phyloP scores from a whole-genome alignment of 352 stramenopile genomes.

The Globisporangium perplexum region DNA sequence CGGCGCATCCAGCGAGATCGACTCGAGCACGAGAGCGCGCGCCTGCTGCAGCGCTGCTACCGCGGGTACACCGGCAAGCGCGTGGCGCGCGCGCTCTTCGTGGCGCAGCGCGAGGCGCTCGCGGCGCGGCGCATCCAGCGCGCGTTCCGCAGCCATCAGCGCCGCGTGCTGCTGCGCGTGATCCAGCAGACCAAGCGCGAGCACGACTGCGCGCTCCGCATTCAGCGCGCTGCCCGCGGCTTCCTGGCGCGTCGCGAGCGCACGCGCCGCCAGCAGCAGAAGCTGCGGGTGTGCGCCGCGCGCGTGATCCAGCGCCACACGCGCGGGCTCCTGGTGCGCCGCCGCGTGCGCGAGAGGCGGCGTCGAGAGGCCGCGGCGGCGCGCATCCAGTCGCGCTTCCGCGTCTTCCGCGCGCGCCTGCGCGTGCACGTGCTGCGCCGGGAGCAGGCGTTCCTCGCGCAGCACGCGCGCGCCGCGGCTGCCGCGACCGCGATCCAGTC shows the following conservation, averaged over 20 bases:
- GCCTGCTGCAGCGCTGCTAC: constrained; percentile 66
- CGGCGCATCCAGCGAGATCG: constrained; percentile 22
- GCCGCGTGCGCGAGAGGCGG: constrained; percentile 18
- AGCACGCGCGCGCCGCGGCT: constrained; percentile 16
- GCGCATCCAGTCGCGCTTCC: constrained; percentile 50
- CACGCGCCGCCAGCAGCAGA: constrained; percentile 12
- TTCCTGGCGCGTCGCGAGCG: constrained; percentile 49
- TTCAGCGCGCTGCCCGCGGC: constrained; percentile 55
- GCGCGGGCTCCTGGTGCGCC: constrained; percentile 43
- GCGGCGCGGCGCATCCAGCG: constrained; percentile 61
- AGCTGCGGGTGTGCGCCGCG: constrained; percentile 17
- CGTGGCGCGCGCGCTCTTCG: constrained; percentile 53
- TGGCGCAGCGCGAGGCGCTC: constrained; percentile 49
- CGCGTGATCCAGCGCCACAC: constrained; percentile 44
- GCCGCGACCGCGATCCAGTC: constrained; percentile 52
- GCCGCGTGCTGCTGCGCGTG: constrained; percentile 41
- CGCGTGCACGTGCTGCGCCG: constrained; percentile 29
- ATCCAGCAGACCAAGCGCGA: constrained; percentile 67
- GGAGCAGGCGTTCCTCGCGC: constrained; percentile 27
- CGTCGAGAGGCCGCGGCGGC: constrained; percentile 35
- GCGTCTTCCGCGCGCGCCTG: constrained; percentile 29
- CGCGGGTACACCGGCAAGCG: constrained; percentile 75
- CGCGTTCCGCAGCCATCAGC: constrained; percentile 57
- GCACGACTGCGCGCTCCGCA: constrained; percentile 34
- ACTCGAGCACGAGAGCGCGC: constrained; percentile 40